phyloP scores from a whole-genome alignment of 202 grass and related monocot genomes.

The Carex arenaria region DNA sequence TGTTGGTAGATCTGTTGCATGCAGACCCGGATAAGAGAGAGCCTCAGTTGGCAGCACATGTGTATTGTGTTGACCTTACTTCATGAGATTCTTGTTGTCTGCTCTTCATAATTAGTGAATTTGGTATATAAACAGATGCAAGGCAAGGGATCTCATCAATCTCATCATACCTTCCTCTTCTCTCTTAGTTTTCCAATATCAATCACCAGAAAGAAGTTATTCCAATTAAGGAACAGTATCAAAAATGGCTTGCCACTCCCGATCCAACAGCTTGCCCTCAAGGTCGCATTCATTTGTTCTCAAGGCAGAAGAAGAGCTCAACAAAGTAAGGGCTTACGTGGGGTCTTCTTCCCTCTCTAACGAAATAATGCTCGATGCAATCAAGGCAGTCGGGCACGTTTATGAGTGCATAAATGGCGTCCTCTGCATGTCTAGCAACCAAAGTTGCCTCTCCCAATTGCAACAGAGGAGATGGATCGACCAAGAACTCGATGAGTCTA shows the following conservation, averaged over 20 bases:
- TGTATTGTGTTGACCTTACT: conserved; percentile 14
- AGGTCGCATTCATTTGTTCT: conserved; percentile 29
- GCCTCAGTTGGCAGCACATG: neutral
- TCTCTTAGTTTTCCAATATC: conserved; percentile 28
- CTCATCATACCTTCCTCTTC: neutral
- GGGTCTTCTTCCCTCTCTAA: conserved; percentile 10
- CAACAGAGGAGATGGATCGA: conserved; percentile 47
- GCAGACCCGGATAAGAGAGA: neutral
- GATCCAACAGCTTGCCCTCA: conserved; percentile 39
- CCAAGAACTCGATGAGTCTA: conserved; percentile 37
- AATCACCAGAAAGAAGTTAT: neutral
- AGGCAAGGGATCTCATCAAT: neutral
- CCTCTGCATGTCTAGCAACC: conserved; percentile 45
- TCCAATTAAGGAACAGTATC: too few relatives aligned
- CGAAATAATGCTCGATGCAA: conserved; percentile 31
- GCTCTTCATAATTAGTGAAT: neutral
- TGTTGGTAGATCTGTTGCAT: neutral
- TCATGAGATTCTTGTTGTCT: conserved; percentile 1
- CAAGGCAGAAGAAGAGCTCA: conserved; percentile 54
- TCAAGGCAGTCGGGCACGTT: conserved; percentile 37
- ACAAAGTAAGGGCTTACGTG: conserved; percentile 40
- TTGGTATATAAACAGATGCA: neutral
- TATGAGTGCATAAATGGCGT: conserved; percentile 46
- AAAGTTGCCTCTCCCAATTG: conserved; percentile 27
- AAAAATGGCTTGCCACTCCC: conserved; percentile 24